Evolutionary conservation across 2,329 filamentous ascomycete species (phyloP), one percentile per base, ranked within the genome.

Genomic region (Epichloe amarillans): DNA sequence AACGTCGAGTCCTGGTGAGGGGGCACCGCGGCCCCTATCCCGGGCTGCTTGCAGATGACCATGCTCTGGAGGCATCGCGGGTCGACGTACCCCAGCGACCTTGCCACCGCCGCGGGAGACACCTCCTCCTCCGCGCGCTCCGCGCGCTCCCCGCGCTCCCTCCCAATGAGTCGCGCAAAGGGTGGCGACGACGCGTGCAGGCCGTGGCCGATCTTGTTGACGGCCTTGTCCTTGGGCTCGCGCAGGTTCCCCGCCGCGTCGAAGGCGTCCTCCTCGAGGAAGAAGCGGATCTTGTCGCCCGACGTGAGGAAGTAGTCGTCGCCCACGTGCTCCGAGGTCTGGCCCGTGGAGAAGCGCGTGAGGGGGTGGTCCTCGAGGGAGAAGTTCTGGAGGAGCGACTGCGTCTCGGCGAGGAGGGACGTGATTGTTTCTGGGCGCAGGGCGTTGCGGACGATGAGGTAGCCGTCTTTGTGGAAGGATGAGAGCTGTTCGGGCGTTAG

Each of bases 21-120:
- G 1, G 86, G 88, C 42, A 97, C 93, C 2, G 86, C 86, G 21
- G 87, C 91, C 93, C 93, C 93, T 49, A 97, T 96, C 69, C 94
- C 88, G 21, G 93, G 90, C 70, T 96, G 91, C 68, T 98, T 98
- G 79, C 89, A 96, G 60, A 98, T 97, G 30, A 97, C 77, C 93
- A 98, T 98, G 65, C 86, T 93, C 73, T 98, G 93, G 49, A 98
- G 73, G 53, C 76, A 79, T 19, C 84, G 74, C 2, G 90, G 87
- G 65, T 95, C 87, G 4, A 58, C 60, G 70, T 89, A 95, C 2
- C 84, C 84, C 11, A 95, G 73, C 8, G 76, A 76, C 43, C 72
- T 71, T 1, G 89, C 88, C 14, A 95, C 81, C 5, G 74, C 79
- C 0, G 72, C 73, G 0, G 77, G 76, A n/a, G 65, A 68, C 38